These are phyloP conservation scores for Bretschneidera sinensis DNA, from an alignment of 345 rosid genomes.

Conservation along the genomic window DNA sequence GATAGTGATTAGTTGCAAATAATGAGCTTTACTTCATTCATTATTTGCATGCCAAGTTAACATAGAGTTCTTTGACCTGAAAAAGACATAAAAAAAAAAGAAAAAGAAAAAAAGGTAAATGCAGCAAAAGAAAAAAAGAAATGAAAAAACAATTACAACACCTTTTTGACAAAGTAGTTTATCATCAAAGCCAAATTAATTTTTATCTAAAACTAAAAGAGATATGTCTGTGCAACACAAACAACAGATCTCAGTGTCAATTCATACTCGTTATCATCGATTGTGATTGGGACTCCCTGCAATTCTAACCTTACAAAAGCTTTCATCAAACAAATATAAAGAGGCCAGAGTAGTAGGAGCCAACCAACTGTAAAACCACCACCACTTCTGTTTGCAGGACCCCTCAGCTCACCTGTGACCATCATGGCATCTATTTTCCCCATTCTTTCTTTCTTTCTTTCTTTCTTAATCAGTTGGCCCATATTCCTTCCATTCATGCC, in stretches of 20 bases:
- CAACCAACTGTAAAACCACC: conserved; percentile 19
- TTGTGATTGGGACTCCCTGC: conserved; percentile 27
- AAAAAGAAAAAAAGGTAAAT: background rate
- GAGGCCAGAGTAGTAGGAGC: conserved; percentile 19
- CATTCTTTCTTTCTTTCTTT: no score
- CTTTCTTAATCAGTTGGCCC: conserved; percentile 35
- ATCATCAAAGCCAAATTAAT: background rate
- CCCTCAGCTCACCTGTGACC: conserved; percentile 21
- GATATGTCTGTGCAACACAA: conserved; percentile 2
- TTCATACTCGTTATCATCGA: conserved; percentile 27
- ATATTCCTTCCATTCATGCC: conserved; percentile 15
- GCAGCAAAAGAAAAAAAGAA: background rate
- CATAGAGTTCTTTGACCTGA: background rate
- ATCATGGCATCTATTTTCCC: conserved; percentile 19
- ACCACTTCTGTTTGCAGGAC: conserved; percentile 10
- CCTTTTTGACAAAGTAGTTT: background rate
- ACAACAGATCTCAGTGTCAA: conserved; percentile 18
- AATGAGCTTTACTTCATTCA: background rate
- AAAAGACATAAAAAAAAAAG: background rate
- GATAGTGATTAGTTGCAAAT: background rate
- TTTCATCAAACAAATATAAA: conserved; percentile 10
- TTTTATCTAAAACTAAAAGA: background rate
- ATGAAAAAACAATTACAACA: background rate
- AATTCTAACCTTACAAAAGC: conserved; percentile 5
- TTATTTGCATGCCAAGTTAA: background rate